Evolutionary conservation across 192 early-diverging fungal species (phyloP).

Genomic region (Linnemannia hyalina): DNA sequence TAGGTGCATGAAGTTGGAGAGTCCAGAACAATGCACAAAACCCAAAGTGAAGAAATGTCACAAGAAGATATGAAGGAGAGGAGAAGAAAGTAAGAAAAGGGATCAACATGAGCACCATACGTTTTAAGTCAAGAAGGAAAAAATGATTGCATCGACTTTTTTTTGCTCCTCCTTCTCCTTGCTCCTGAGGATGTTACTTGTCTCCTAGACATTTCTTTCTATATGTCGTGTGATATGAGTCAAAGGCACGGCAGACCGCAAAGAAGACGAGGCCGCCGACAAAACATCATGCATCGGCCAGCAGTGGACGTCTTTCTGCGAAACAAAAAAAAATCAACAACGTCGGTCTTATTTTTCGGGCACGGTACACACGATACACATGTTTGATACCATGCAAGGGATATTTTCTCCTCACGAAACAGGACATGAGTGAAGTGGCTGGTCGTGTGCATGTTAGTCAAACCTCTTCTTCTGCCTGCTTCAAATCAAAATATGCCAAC

Average conservation of each 20-base stretch:
- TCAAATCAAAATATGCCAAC: no score
- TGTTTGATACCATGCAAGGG: not conserved
- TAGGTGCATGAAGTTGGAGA: no score
- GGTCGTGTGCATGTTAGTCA: not conserved
- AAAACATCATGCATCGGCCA: no score
- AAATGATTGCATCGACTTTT: no score
- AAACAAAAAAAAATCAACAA: not conserved
- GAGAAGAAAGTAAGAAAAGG: no score
- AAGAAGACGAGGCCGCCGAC: not conserved
- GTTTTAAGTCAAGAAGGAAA: no score
- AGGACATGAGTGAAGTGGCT: not conserved
- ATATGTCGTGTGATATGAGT: not conserved
- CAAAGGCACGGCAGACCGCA: not conserved
- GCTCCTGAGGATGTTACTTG: no score
- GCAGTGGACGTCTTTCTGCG: not conserved
- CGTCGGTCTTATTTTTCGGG: not conserved
- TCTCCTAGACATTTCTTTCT: not conserved
- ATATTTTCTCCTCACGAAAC: not conserved
- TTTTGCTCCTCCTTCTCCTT: no score
- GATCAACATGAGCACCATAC: no score
- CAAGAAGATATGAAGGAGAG: no score
- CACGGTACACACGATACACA: not conserved
- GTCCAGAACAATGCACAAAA: no score
- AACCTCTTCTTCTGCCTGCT: not conserved
- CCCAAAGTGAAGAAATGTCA: no score